Base-by-base conservation (phyloP, 345 rosid genomes). In the Dipteronia sinensis region DNA sequence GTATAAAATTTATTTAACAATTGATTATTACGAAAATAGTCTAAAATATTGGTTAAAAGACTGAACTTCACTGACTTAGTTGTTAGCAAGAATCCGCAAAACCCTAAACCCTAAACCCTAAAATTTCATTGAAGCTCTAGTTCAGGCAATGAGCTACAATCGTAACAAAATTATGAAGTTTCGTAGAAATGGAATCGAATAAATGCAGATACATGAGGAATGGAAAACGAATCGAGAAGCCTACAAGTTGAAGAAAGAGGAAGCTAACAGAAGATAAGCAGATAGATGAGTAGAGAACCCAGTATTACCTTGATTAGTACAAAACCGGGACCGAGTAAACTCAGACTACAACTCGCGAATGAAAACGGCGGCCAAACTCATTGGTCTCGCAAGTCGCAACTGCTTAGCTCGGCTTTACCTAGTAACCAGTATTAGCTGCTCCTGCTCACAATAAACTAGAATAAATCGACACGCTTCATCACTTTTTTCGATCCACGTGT, bases 41-140 rank as follows among this genome's bases (percentile, higher is more conserved):
- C 6, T 56, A 20, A 56, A 67, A 65, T 17, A 6, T 66, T 17
- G 4, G 22, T 67, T 7, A n/a, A 9, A 17, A 49, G 38, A 9
- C 10, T 22, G 38, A 49, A 47, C 29, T 15, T 15, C 15, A 51
- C 13, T 31, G 10, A 49, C 61, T 10, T 13, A 2, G 17, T 34
- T 15, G 38, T 20, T 6, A 46, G 25, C 34, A 27, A 80, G 3
- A 76, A 27, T 42, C 61, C 29, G 7, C 78, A 81, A 82, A 83
- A 78, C 80, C 82, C 38, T 31, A 31, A 31, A 31, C 34, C 0
- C 83, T 76, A 81, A 82, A 83, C 85, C 88, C 87, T 63, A 71
- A 67, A 10, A 77, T 69, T 44, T 71, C 40, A 44, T 69, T 55
- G 75, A 64, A 40, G 17, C 11, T 23, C 12, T 17, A 25, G n/a